These are phyloP conservation scores for Sarocladium oryzae DNA, from an alignment of 2,329 filamentous ascomycete species.

Conservation along the genomic window DNA sequence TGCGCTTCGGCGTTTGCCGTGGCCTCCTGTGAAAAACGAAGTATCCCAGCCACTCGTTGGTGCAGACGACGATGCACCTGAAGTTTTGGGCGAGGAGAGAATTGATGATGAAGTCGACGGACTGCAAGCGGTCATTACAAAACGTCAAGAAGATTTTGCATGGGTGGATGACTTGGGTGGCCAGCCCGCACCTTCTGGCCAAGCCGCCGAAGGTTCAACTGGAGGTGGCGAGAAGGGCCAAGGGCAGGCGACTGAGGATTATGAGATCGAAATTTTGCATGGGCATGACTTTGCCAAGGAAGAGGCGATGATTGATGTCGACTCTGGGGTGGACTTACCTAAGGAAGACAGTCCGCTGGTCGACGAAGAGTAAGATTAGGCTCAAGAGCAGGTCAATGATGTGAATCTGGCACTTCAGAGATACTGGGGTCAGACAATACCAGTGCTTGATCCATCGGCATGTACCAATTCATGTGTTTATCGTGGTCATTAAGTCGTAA, in stretches of 20 bases:
- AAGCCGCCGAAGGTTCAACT: too few relatives aligned
- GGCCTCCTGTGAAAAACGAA: constrained; percentile 17
- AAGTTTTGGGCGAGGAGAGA: background rate
- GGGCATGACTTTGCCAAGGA: background rate
- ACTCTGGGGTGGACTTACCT: background rate
- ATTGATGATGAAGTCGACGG: constrained; percentile 2
- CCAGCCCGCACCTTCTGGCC: too few relatives aligned
- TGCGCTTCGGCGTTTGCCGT: constrained; percentile 21
- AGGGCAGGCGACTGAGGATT: background rate
- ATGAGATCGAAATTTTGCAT: background rate
- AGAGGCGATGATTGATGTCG: background rate
- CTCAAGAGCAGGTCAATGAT: too few relatives aligned
- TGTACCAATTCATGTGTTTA: background rate
- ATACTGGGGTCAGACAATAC: too few relatives aligned
- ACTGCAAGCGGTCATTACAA: background rate
- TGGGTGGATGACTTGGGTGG: too few relatives aligned
- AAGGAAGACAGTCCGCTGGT: too few relatives aligned
- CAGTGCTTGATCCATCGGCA: background rate
- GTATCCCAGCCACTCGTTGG: background rate
- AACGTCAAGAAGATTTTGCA: too few relatives aligned
- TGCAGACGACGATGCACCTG: background rate
- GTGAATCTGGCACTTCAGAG: too few relatives aligned
- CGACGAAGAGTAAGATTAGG: background rate
- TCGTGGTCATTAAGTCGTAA: background rate
- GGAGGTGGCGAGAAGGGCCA: too few relatives aligned